A percentile compares a stretch with the other conserved stretches of the same genome.
Evolutionary conservation across 2,329 filamentous ascomycete genomes (phyloP).

Genomic region (Fusarium tuaranense): DNA sequence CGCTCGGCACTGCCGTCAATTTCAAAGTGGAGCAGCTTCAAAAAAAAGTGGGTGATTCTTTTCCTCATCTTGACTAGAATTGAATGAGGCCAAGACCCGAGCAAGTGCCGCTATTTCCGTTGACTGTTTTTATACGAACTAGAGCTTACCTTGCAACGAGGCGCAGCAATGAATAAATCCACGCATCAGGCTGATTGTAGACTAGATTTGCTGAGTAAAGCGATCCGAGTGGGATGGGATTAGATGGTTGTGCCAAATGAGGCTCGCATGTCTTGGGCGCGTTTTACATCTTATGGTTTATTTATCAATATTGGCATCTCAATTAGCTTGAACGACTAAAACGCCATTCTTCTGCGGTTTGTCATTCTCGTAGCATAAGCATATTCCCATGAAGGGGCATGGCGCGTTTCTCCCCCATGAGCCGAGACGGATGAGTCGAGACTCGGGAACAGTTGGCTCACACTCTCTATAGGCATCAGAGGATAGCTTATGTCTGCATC

Average conservation of each 20-base stretch:
- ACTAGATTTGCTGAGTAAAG: background rate
- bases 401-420: too few species aligned
- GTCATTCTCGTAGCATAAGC: background rate
- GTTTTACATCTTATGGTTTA: background rate
- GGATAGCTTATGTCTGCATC: too few species aligned
- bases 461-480: too few species aligned
- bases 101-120: background rate
- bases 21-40: background rate
- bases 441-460: too few species aligned
- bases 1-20: background rate
- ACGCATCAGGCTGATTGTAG: background rate
- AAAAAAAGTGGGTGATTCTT: background rate
- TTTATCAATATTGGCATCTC: background rate
- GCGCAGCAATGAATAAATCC: background rate
- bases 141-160: background rate
- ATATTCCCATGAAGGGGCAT: background rate
- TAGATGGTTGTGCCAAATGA: background rate
- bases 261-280: background rate
- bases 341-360: background rate
- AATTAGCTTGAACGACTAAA: accelerated
- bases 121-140: background rate
- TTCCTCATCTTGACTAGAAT: background rate
- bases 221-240: background rate
- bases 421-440: too few species aligned
- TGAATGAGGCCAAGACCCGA: background rate